A percentile compares a stretch with the other conserved stretches of the same genome.
These are phyloP conservation scores for Jamesozyma lodderae DNA, from an alignment of 805 yeast genomes.

Conservation along the genomic window DNA sequence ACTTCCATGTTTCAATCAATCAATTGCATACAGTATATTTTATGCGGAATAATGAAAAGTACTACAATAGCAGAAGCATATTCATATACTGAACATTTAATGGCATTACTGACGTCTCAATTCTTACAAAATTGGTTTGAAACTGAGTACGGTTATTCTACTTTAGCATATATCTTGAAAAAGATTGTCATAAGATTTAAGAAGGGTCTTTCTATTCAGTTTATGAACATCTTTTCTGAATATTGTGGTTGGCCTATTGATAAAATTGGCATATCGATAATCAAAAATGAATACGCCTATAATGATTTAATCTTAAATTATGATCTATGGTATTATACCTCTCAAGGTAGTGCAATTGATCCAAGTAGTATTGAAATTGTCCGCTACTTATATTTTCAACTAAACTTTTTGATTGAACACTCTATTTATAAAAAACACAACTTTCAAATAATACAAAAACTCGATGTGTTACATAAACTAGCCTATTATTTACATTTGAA, in stretches of 20 bases:
- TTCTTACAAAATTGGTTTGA: constrained; percentile 13
- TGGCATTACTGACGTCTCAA: constrained; percentile 12
- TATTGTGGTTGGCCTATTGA: constrained; percentile 48
- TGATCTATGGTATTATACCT: constrained; percentile 42
- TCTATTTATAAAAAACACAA: constrained; percentile 47
- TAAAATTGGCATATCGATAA: constrained; percentile 46
- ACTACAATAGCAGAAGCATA: constrained; percentile 9
- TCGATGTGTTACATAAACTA: constrained; percentile 38
- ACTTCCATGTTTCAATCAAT: constrained; percentile 14
- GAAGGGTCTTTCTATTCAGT: constrained; percentile 30
- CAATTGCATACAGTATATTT: constrained; percentile 11
- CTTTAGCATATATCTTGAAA: constrained; percentile 14
- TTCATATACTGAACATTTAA: constrained; percentile 13
- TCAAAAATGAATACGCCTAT: constrained; percentile 50
- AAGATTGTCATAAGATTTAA: constrained; percentile 14
- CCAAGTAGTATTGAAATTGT: constrained; percentile 33
- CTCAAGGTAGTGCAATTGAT: constrained; percentile 1
- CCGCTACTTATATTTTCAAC: constrained; percentile 47
- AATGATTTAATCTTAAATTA: constrained; percentile 52
- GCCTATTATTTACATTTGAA: constrained; percentile 30
- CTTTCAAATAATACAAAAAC: constrained; percentile 40
- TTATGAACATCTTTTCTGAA: constrained; percentile 40
- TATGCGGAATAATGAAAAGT: constrained; percentile 10
- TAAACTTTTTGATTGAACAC: constrained; percentile 44
- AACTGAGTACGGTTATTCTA: constrained; percentile 15